Percentiles rank a stretch among this genome's conserved stretches.
Conservation (phyloP, 2,329 filamentous ascomycete genomes). For the Cercospora sp. region DNA sequence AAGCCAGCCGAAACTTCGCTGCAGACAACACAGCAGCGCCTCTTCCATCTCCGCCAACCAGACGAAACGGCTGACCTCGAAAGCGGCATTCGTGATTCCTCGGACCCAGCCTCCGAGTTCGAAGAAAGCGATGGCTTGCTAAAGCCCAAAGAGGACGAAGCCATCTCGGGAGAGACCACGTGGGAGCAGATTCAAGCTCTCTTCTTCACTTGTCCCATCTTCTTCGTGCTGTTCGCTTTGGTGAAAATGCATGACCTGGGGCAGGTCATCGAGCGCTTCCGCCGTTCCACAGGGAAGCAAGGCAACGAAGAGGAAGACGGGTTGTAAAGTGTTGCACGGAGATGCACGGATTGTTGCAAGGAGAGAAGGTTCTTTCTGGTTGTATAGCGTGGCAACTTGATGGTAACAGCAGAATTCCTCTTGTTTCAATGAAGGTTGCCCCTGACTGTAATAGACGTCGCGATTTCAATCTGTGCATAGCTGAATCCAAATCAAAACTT, state of each 20-base stretch:
- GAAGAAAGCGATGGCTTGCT: not conserved
- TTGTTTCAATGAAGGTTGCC: too few relatives aligned
- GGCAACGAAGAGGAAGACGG: not conserved
- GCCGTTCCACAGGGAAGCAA: too few relatives aligned
- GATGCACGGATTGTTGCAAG: too few relatives aligned
- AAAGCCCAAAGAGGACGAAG: not conserved
- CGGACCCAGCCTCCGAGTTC: not conserved
- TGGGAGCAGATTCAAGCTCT: not conserved
- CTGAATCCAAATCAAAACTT: too few relatives aligned
- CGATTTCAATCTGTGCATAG: too few relatives aligned
- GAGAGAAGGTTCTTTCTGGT: too few relatives aligned
- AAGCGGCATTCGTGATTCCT: not conserved
- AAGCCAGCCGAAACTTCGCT: not conserved
- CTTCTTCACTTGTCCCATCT: not conserved
- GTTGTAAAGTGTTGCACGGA: not conserved
- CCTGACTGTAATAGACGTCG: too few relatives aligned
- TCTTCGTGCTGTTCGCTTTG: not conserved
- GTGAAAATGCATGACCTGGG: not conserved
- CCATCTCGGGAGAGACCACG: not conserved
- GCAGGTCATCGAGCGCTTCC: not conserved
- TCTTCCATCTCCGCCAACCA: not conserved
- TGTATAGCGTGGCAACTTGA: too few relatives aligned
- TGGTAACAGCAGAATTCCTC: too few relatives aligned
- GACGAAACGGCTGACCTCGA: not conserved
- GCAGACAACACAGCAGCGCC: not conserved